A percentile compares a stretch with the other conserved stretches of the same genome.
phyloP scores from a whole-genome alignment of 805 yeast genomes.

The Candida khao-thaluensis region DNA sequence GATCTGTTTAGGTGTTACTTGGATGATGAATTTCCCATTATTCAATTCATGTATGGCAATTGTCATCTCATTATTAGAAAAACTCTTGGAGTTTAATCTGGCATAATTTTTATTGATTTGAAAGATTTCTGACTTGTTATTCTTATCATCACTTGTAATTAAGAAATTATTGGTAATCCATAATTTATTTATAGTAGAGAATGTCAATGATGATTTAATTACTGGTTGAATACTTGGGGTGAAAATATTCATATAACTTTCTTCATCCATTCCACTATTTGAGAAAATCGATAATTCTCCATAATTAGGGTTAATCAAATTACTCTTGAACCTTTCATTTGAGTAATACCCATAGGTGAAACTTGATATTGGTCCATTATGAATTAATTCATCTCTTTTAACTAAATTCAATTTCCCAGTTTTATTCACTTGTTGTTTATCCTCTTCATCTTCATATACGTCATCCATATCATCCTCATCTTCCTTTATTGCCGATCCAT shows the following conservation, averaged over 20 bases:
- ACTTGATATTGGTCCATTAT: conserved; percentile 72
- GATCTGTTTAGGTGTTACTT: conserved; percentile 67
- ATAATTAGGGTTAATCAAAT: conserved; percentile 65
- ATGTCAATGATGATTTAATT: conserved; percentile 65
- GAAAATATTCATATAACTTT: conserved; percentile 58
- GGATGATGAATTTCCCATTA: conserved; percentile 60
- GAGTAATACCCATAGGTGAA: conserved; percentile 64
- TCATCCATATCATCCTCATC: conserved; percentile 45
- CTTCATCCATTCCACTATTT: conserved; percentile 60
- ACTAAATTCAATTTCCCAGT: conserved; percentile 34
- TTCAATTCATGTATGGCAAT: conserved; percentile 64
- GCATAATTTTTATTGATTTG: conserved; percentile 61
- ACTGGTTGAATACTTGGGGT: conserved; percentile 68
- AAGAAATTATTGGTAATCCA: conserved; percentile 73
- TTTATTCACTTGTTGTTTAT: conserved; percentile 12
- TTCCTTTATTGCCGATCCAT: conserved; percentile 11
- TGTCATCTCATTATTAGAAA: conserved; percentile 62
- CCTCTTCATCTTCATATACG: conserved; percentile 22
- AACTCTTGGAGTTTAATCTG: conserved; percentile 58
- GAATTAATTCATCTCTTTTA: conserved; percentile 53
- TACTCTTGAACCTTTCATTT: conserved; percentile 53
- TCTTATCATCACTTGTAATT: conserved; percentile 67
- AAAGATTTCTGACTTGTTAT: conserved; percentile 66
- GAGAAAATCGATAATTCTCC: conserved; percentile 68
- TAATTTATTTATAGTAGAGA: conserved; percentile 67